Percentiles rank a stretch among this genome's conserved stretches.
phyloP scores from a whole-genome alignment of 169 alveolate genomes.

The Cryptosporidium xiaoi region DNA sequence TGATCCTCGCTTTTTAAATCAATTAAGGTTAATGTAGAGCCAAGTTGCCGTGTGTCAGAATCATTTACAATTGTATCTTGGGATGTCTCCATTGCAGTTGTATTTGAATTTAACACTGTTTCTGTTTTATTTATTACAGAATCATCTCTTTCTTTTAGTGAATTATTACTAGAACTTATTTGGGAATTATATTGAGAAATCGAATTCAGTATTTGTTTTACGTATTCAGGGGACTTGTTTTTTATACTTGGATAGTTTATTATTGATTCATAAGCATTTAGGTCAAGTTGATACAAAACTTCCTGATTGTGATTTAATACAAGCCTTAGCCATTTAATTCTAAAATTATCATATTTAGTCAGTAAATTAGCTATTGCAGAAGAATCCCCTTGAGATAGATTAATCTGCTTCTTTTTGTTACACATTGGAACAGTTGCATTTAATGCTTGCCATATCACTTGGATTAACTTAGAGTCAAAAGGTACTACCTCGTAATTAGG shows the following conservation, averaged over 20 bases:
- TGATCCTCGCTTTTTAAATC: background rate
- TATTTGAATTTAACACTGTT: background rate
- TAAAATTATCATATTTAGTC: slow-evolving; percentile 32
- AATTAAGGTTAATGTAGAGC: background rate
- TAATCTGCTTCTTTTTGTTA: slow-evolving; percentile 19
- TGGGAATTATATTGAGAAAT: slow-evolving; percentile 23
- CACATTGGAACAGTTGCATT: slow-evolving; percentile 23
- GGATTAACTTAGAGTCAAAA: slow-evolving; percentile 51
- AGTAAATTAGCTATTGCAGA: slow-evolving; percentile 24
- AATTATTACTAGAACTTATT: background rate
- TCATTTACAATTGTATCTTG: background rate
- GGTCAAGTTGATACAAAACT: slow-evolving; percentile 55
- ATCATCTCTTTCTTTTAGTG: background rate
- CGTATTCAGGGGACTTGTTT: slow-evolving; percentile 60
- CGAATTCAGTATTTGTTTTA: slow-evolving; percentile 18
- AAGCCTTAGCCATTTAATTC: slow-evolving; percentile 60
- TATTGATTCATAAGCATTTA: slow-evolving; percentile 59
- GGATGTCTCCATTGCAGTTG: background rate
- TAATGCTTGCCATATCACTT: slow-evolving; percentile 55
- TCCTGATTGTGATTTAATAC: slow-evolving; percentile 61
- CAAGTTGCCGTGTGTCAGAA: background rate
- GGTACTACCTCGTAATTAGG: slow-evolving; percentile 54
- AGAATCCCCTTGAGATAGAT: slow-evolving; percentile 2
- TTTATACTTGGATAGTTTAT: slow-evolving; percentile 49
- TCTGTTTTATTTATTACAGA: background rate